Percentiles rank a stretch among this genome's conserved stretches.
Evolutionary conservation across 2,329 filamentous ascomycete species (phyloP).

Genomic region (Lanzia echinophila): DNA sequence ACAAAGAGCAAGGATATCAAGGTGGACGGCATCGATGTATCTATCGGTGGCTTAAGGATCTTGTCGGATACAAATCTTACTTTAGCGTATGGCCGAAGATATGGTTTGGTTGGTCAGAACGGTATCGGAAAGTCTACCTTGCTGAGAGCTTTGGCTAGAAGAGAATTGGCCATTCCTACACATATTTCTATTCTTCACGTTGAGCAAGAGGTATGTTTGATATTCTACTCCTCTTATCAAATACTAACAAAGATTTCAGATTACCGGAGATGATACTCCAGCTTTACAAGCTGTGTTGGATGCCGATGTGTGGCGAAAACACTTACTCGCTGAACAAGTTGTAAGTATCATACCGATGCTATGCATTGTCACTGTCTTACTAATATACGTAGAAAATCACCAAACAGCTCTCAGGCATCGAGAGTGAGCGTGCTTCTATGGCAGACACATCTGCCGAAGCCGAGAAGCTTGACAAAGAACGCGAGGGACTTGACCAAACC

Average conservation of each 20-base stretch:
- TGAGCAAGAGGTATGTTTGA: conserved; percentile 73
- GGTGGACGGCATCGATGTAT: conserved; percentile 90
- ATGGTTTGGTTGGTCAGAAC: conserved; percentile 97
- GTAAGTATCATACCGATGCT: conserved; percentile 41
- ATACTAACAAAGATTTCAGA: conserved; percentile 42
- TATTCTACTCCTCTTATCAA: background rate
- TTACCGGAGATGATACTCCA: conserved; percentile 90
- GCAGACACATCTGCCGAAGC: conserved; percentile 92
- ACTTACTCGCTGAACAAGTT: conserved; percentile 81
- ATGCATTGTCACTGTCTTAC: background rate
- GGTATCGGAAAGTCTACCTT: conserved; percentile 98
- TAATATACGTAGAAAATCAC: conserved; percentile 57
- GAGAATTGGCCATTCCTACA: conserved; percentile 90
- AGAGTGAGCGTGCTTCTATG: conserved; percentile 68
- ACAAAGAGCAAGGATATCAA: conserved; percentile 99
- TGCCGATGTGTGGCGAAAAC: conserved; percentile 97
- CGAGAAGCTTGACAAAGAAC: conserved; percentile 73
- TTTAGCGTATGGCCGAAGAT: conserved; percentile 84
- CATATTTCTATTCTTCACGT: conserved; percentile 99
- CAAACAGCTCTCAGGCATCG: conserved; percentile 67
- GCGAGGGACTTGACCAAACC: conserved; percentile 84
- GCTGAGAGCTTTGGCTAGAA: conserved; percentile 79
- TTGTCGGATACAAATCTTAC: conserved; percentile 86
- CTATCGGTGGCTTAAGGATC: conserved; percentile 83
- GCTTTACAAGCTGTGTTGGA: conserved; percentile 93